Conservation (phyloP, 208 protist genomes). For the Entamoeba histolytica region DNA sequence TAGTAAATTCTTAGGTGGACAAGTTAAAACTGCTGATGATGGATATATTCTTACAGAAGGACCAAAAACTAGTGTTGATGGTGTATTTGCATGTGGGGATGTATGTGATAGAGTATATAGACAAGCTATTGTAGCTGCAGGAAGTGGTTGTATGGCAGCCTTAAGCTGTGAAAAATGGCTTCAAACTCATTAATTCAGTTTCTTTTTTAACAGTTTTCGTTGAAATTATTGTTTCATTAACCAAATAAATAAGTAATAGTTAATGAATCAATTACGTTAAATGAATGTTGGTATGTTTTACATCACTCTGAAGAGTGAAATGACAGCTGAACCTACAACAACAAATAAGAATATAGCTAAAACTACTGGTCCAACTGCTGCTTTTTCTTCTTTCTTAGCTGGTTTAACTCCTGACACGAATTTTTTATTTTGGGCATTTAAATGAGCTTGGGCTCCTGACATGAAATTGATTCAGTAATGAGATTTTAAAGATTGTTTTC, state of each 20-base stretch:
- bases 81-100: constrained; percentile 55
- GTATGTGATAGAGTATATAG: constrained; percentile 45
- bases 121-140: constrained; percentile 56
- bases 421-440: neutral
- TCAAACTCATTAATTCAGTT: neutral
- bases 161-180: constrained; percentile 36
- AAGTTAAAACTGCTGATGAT: constrained; percentile 28
- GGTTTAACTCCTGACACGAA: neutral
- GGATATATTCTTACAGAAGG: constrained; percentile 41
- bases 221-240: neutral
- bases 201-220: neutral
- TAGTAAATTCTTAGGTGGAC: constrained; percentile 35
- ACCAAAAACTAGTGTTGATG: constrained; percentile 28
- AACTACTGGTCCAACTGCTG: neutral
- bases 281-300: neutral
- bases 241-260: neutral
- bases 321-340: neutral
- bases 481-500: too few relatives aligned
- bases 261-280: neutral
- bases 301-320: neutral
- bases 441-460: neutral
- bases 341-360: neutral
- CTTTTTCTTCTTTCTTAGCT: neutral
- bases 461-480: neutral
- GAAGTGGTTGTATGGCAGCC: constrained; percentile 54